Conservation (phyloP, 139 green algal genomes). For the Chlorella sp. region DNA sequence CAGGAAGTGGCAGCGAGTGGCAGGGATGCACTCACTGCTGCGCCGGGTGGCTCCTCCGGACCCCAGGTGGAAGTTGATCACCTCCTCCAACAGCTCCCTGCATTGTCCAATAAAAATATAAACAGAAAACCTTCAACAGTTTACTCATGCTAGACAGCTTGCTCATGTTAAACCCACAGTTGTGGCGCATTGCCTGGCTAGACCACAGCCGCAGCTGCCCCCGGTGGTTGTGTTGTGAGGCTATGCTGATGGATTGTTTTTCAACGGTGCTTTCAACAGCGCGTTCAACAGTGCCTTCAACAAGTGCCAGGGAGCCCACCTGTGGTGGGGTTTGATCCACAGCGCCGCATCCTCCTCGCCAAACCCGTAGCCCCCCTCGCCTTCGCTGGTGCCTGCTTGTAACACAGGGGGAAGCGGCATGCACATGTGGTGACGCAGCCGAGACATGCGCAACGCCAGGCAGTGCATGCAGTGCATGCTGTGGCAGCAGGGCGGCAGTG, state of each 20-base stretch:
- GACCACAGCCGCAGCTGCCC: background rate
- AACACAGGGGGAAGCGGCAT: background rate
- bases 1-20: background rate
- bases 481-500: background rate
- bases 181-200: background rate
- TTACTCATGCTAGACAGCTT: too few relatives aligned
- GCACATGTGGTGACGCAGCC: too few relatives aligned
- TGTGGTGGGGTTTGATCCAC: conserved; percentile 1
- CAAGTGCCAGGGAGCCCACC: background rate
- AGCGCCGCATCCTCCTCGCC: conserved; percentile 9
- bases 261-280: background rate
- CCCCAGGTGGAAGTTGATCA: conserved; percentile 5
- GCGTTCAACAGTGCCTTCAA: background rate
- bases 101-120: background rate
- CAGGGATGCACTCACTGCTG: background rate
- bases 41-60: background rate
- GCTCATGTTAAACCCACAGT: too few relatives aligned
- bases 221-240: too few relatives aligned
- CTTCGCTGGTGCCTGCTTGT: background rate
- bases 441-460: too few relatives aligned
- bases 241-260: too few relatives aligned
- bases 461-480: too few relatives aligned
- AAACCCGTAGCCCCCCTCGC: background rate
- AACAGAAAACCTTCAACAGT: too few relatives aligned
- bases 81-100: conserved; percentile 1